These are phyloP conservation scores for Bretziella fagacearum DNA, from an alignment of 2,329 filamentous ascomycete species.

Conservation along the genomic window DNA sequence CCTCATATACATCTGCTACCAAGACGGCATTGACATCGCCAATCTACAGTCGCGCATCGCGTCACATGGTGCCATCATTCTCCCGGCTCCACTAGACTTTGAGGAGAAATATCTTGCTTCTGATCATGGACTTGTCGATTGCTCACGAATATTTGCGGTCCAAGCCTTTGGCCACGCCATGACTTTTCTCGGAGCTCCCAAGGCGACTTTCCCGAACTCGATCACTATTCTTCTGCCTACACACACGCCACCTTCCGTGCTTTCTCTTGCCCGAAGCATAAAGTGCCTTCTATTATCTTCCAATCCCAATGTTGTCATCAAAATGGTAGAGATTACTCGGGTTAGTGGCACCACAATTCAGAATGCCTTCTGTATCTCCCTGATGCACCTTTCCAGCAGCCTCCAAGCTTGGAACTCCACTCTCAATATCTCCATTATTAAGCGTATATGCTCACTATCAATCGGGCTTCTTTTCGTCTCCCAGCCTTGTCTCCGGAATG, in stretches of 20 bases:
- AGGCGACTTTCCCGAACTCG: neutral
- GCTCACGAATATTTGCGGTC: neutral
- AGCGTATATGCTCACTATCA: constrained; percentile 23
- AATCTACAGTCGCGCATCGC: constrained; percentile 1
- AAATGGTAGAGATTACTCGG: too few relatives aligned
- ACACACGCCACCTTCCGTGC: neutral
- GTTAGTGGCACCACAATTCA: too few relatives aligned
- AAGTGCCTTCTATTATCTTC: too few relatives aligned
- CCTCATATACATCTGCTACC: constrained; percentile 2
- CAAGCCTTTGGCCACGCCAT: constrained; percentile 2
- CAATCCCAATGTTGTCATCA: too few relatives aligned
- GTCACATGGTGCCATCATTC: constrained; percentile 5
- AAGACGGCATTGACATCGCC: constrained; percentile 8
- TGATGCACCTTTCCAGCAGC: constrained; percentile 2
- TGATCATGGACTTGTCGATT: constrained; percentile 5
- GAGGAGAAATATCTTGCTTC: neutral
- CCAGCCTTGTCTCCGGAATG: constrained; percentile 21
- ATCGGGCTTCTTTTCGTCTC: constrained; percentile 33
- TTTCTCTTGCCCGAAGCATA: too few relatives aligned
- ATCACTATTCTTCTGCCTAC: constrained; percentile 6
- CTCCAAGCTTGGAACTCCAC: neutral
- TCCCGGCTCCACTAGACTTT: neutral
- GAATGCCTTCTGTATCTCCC: constrained; percentile 4
- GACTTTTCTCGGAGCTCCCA: constrained; percentile 2
- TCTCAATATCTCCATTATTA: constrained; percentile 25